These are phyloP conservation scores for Neurospora tetrasperma DNA, from an alignment of 495 filamentous ascomycete species.

Conservation along the genomic window DNA sequence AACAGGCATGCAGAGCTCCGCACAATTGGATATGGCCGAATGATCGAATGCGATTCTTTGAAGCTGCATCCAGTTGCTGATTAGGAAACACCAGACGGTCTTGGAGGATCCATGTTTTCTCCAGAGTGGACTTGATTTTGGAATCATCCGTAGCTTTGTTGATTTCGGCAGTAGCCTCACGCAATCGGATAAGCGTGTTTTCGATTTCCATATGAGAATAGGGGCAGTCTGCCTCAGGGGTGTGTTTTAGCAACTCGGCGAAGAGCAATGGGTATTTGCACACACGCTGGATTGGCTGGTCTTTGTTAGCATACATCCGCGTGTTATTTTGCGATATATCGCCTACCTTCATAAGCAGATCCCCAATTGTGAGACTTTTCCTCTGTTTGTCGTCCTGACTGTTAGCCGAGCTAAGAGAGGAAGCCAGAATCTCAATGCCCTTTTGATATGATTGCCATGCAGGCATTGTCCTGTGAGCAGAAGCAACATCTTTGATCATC, in stretches of 20 bases:
- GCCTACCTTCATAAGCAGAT: conserved; percentile 82
- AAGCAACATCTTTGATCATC: conserved; percentile 65
- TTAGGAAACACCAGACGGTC: conserved; percentile 65
- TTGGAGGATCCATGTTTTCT: conserved; percentile 69
- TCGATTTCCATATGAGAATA: conserved; percentile 68
- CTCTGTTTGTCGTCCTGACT: conserved; percentile 50
- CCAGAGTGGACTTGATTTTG: conserved; percentile 46
- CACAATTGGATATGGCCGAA: conserved; percentile 79
- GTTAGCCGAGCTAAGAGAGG: conserved; percentile 61
- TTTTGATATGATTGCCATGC: conserved; percentile 76
- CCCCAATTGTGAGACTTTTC: conserved; percentile 68
- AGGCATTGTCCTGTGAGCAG: conserved; percentile 55
- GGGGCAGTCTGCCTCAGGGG: conserved; percentile 74
- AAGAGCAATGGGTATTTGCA: conserved; percentile 90
- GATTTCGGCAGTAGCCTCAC: conserved; percentile 61
- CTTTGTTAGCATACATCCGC: conserved; percentile 10
- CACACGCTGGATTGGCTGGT: conserved; percentile 82
- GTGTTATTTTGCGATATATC: background rate
- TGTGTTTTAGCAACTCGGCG: conserved; percentile 67
- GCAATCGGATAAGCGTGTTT: conserved; percentile 59
- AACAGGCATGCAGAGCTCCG: conserved; percentile 78
- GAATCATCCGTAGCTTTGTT: conserved; percentile 64
- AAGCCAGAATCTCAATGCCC: conserved; percentile 78
- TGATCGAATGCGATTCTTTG: conserved; percentile 52
- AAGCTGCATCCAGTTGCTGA: conserved; percentile 39